Base-by-base conservation (phyloP, 1,139 yeast genomes). In the Chernovozyma aurita region DNA sequence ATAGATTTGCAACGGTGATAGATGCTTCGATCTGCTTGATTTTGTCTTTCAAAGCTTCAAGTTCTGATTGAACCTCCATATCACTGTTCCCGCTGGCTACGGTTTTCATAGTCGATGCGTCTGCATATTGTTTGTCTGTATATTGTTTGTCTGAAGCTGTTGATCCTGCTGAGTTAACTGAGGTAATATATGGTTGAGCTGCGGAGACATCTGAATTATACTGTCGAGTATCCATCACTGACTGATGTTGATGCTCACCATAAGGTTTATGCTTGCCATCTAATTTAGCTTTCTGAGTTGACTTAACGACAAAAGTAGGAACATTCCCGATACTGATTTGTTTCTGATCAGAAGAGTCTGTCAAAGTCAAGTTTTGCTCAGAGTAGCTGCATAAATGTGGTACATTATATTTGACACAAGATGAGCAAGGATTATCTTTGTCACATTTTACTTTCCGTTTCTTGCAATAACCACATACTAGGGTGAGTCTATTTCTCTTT, bases 1-100 rank as follows among this genome's bases (percentile, higher is more conserved):
- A 41, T 3, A 56, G 37, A 29, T 57, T 63, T 8, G 57, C 49
- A 5, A 52, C 63, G 1, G 63, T 57, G 28, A 63, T 54, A 0
- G 73, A 61, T 2, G 68, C 67, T 42, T 71, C 77, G 7, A 71
- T 57, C 42, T 63, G 63, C 35, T 57, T 62, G 30, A 73, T 67
- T 40, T 68, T 67, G 8, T 59, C 57, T 36, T 65, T 64, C 29
- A 73, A 49, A 11, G 52, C 40, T 15, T 66, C 70, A 28, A 57
- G 39, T 28, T 51, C 57, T 1, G 46, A 33, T n/a, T n/a, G n/a
- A n/a, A n/a, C n/a, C n/a, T n/a, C n/a, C n/a, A n/a, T n/a, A n/a
- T n/a, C n/a, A n/a, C n/a, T n/a, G n/a, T n/a, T n/a, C n/a, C n/a
- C n/a, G n/a, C n/a, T n/a, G n/a, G n/a, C n/a, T n/a, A n/a, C n/a